These are phyloP conservation scores for Cicer arietinum DNA, from an alignment of 306 rosid species.

Conservation along the genomic window DNA sequence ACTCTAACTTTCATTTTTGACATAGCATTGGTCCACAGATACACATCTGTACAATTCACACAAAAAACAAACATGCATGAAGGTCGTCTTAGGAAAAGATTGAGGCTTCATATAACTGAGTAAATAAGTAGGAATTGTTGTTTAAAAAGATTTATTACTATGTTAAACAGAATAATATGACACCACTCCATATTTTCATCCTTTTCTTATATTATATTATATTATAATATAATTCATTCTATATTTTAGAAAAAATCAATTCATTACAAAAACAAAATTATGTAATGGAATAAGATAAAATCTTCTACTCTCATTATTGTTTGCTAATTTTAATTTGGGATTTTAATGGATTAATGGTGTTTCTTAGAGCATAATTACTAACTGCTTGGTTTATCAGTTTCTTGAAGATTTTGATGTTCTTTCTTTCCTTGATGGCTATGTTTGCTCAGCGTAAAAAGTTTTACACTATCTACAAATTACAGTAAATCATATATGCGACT, in stretches of 20 bases:
- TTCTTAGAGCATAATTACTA: too few relatives aligned
- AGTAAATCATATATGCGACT: too few relatives aligned
- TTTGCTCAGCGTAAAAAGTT: too few relatives aligned
- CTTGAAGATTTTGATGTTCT: too few relatives aligned
- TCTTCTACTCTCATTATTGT: not conserved
- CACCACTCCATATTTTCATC: constrained; percentile 9
- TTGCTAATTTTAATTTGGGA: constrained; percentile 15
- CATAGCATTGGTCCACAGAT: constrained; percentile 80
- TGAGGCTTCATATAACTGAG: constrained; percentile 3
- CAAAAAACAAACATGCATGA: constrained; percentile 17
- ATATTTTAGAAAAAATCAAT: constrained; percentile 3
- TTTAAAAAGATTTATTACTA: too few relatives aligned
- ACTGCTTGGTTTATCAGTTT: too few relatives aligned
- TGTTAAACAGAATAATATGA: constrained; percentile 3
- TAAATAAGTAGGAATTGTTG: constrained; percentile 14
- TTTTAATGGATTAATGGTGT: constrained; percentile 6
- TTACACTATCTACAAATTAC: too few relatives aligned
- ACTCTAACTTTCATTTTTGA: constrained; percentile 83
- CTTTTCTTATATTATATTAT: not conserved
- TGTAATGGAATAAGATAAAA: constrained; percentile 16
- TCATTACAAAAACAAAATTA: constrained; percentile 14
- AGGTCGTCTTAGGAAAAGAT: constrained; percentile 31
- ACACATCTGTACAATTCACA: constrained; percentile 69
- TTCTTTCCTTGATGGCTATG: too few relatives aligned
- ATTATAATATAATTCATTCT: not conserved